Evolutionary conservation across 2,329 filamentous ascomycete genomes (phyloP), one percentile per base, ranked within the genome.

Genomic region (Ascochyta fabae): DNA sequence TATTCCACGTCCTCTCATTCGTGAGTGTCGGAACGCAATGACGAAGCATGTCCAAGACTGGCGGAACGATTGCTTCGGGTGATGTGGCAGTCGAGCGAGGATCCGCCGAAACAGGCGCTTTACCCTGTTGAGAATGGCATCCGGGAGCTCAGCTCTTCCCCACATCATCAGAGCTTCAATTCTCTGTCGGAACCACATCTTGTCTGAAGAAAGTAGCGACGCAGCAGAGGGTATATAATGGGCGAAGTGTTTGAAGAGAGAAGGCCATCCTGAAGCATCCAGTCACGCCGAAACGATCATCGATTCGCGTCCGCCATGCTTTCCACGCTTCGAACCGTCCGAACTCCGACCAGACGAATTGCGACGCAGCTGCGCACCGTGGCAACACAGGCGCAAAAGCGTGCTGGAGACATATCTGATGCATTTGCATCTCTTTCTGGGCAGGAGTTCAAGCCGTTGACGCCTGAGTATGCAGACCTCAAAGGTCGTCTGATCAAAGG

Each of bases 351-450:
- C 13, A 67, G 56, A 53, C 62, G 66, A 53, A 38, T 59, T 49
- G 31, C 58, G 16, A 48, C 59, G 22, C 59, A 70, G 43, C 43
- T 70, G 52, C 69, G 69, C 57, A 68, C 69, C 19, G 69, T 62
- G 29, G 60, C 71, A 40, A 73, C 68, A 38, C 66, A 69, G 29
- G 61, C 70, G 7, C 77, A 77, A 45, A 81, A 79, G 59, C 74
- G 78, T 40, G 78, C 77, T 26, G 80, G 80, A 38, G 79, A 82
- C 43, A 82, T 82, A 23, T 81, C 79, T 2, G 79, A 81, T 64
- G 79, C 80, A 0, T 82, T 82, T 55, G 79, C 75, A 6, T 81
- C 78, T 4, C 74, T 82, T 2, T 81, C 79, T 1, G 80, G 80
- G 15, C 73, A 80, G 38, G 58, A 77, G 2, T 81, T 81, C 59